Conservation (phyloP, 163 green algal species). For the Coccomyxa subellipsoidea region DNA sequence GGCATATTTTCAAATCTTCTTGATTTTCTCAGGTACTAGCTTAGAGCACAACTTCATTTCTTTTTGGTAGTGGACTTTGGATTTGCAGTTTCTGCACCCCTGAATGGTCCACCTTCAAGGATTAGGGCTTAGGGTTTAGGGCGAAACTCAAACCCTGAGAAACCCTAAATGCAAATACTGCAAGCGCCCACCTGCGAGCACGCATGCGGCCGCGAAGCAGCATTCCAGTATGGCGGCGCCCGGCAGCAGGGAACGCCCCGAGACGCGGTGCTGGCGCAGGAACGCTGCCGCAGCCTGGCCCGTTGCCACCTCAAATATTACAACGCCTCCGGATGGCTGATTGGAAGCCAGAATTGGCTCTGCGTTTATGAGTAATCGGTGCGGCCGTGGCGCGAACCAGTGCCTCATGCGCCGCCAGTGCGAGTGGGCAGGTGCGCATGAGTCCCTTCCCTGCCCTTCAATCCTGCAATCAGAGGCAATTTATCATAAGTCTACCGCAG, state of each 20-base stretch:
- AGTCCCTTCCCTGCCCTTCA: background rate
- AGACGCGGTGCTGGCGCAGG: conserved; percentile 20
- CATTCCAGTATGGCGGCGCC: conserved; percentile 24
- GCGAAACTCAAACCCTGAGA: too few relatives aligned
- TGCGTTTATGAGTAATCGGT: background rate
- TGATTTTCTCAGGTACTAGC: too few relatives aligned
- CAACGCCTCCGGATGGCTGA: background rate
- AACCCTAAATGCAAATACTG: too few relatives aligned
- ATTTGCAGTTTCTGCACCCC: too few relatives aligned
- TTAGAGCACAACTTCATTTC: too few relatives aligned
- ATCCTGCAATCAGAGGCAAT: too few relatives aligned
- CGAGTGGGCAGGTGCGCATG: background rate
- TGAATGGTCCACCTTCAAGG: too few relatives aligned
- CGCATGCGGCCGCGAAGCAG: background rate
- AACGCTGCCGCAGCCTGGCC: background rate
- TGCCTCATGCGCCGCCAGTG: conserved; percentile 6
- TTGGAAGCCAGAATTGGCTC: background rate
- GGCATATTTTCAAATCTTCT: too few relatives aligned
- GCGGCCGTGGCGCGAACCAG: conserved; percentile 22
- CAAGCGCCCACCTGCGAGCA: background rate
- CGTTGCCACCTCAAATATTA: background rate
- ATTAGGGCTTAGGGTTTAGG: too few relatives aligned
- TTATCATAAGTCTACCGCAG: too few relatives aligned
- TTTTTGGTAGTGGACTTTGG: too few relatives aligned
- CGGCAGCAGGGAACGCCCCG: conserved; percentile 17